phyloP scores from a whole-genome alignment of 768 basidiomycete genomes.

The Auriscalpium microsporum region DNA sequence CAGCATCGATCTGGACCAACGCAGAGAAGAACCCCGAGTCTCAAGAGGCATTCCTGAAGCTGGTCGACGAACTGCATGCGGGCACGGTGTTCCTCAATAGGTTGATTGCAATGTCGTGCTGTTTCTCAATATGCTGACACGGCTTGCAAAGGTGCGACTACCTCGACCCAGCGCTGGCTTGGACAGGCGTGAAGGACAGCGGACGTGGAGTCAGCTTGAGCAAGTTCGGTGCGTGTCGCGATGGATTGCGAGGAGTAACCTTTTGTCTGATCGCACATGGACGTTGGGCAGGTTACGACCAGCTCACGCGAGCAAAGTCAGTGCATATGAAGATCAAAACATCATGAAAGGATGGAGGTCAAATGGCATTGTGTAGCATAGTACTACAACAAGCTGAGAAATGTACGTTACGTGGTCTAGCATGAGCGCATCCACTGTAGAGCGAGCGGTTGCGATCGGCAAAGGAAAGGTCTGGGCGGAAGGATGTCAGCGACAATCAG shows the following conservation, averaged over 20 bases:
- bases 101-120: constrained; percentile 23
- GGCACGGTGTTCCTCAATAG: constrained; percentile 95
- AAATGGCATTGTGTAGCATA: background rate
- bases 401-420: background rate
- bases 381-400: background rate
- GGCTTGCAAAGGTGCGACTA: constrained; percentile 57
- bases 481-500: too few species aligned
- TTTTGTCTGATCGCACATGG: background rate
- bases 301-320: constrained; percentile 72
- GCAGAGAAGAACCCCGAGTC: constrained; percentile 51
- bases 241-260: too few species aligned
- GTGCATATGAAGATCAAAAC: constrained; percentile 79
- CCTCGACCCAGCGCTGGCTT: constrained; percentile 87
- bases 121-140: constrained; percentile 2
- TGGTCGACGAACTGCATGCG: constrained; percentile 68
- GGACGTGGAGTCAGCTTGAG: constrained; percentile 88
- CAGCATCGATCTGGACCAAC: constrained; percentile 92
- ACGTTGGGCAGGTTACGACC: constrained; percentile 61
- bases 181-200: constrained; percentile 92
- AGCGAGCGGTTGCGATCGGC: too few species aligned
- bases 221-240: constrained; percentile 59
- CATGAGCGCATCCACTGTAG: too few species aligned
- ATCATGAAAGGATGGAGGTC: background rate
- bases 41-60: constrained; percentile 53
- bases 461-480: too few species aligned